Base-by-base conservation (phyloP, 805 yeast species). In the Metschnikowia santaceciliae region DNA sequence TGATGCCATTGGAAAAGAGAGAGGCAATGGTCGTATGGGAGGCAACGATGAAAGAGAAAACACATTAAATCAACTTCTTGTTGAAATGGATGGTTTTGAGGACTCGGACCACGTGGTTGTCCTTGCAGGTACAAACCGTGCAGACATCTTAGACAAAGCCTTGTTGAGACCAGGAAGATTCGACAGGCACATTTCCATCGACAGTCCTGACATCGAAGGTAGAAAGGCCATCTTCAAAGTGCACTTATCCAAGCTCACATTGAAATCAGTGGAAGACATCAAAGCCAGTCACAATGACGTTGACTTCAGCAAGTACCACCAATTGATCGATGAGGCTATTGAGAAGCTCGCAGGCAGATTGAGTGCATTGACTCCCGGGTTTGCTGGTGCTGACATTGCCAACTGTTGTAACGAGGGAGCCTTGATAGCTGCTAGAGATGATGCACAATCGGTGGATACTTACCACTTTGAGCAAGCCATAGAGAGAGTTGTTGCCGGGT, bases 381-480 rank as follows among this genome's bases (percentile, higher is more conserved):
- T 94, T 64, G 86, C 96, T 1, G 99, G 99, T 65, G 99, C 99
- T 15, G 99, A 94, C 66, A 90, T 94, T 64, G 96, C 98, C 45
- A 95, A 94, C 73, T 90, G 88, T 59, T 91, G 96, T 68, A 94
- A 94, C 64, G 99, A 94, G 72, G 96, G 97, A 35, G 99, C 99
- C 0, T 78, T 94, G 63, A 90, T 91, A 65, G 99, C 97, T 26
- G 99, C 99, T 0, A 82, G 99, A 67, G 79, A 76, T 50, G 83
- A 85, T 62, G 84, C 86, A 2, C 72, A 78, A n/a, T 70, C 76
- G 19, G 96, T 95, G 30, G 82, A 79, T 44, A 74, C 88, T 55
- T 71, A 72, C 46, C 96, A 95, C 70, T 95, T 94, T 66, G 99
- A 94, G 69, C 85, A 84, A 64, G 98, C 99, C 7, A 94, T 94